These are phyloP conservation scores for Aspergillus hancockii DNA, from an alignment of 495 filamentous ascomycete genomes.

Conservation along the genomic window DNA sequence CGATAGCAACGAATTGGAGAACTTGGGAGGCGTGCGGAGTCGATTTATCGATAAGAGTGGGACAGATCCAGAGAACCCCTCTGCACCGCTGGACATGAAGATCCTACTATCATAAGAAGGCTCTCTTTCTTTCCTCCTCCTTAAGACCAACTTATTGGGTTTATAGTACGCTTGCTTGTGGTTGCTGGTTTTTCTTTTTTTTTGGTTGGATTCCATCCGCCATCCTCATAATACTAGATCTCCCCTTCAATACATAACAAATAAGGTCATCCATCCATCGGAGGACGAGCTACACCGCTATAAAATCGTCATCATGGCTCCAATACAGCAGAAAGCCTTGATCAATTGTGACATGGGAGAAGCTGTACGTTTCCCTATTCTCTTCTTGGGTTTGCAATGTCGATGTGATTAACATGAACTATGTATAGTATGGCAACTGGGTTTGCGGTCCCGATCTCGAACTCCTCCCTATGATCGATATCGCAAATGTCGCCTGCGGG, in stretches of 20 bases:
- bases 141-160: not conserved
- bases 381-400: not conserved
- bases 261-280: not conserved
- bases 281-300: not conserved
- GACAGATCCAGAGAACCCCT: conserved; percentile 11
- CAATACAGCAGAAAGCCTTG: conserved; percentile 48
- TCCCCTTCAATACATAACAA: no score
- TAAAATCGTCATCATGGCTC: conserved; percentile 30
- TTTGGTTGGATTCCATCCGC: not conserved
- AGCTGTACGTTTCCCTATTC: conserved; percentile 25
- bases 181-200: not conserved
- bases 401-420: not conserved
- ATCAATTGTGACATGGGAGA: conserved; percentile 57
- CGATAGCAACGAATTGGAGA: conserved; percentile 6
- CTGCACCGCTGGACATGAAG: no score
- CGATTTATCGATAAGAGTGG: conserved; percentile 8
- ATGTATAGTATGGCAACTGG: conserved; percentile 43
- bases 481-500: conserved; percentile 65
- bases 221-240: no score
- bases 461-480: conserved; percentile 57
- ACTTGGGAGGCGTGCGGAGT: conserved; percentile 4
- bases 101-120: not conserved
- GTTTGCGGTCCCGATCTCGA: conserved; percentile 55
- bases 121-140: not conserved
- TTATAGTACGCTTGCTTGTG: not conserved